Conservation (phyloP, 306 rosid genomes). For the Oxytropis ochrocephala region DNA sequence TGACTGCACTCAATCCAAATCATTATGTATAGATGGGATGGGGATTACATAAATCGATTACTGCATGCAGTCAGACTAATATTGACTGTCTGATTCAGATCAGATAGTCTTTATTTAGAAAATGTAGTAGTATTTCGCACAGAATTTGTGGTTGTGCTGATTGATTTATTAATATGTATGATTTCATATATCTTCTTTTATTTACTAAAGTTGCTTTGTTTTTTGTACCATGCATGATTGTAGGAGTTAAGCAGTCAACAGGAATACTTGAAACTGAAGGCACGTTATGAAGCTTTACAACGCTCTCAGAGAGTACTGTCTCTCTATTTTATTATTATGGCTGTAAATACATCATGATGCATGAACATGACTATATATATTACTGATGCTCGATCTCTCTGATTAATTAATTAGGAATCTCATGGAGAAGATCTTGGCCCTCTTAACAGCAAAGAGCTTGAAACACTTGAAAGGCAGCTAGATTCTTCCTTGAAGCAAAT, state of each 20-base stretch:
- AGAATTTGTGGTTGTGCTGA: no score
- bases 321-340: neutral
- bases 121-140: no score
- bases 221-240: neutral
- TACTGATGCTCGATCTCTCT: neutral
- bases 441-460: slow-evolving; percentile 81
- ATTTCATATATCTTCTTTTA: no score
- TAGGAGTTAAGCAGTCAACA: slow-evolving; percentile 95
- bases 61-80: no score
- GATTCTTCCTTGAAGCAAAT: slow-evolving; percentile 84
- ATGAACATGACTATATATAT: neutral
- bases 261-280: slow-evolving; percentile 91
- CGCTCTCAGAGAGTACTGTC: slow-evolving; percentile 68
- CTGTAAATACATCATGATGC: neutral
- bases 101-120: no score
- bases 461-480: slow-evolving; percentile 87
- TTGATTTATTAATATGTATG: no score
- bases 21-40: no score
- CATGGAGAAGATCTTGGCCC: slow-evolving; percentile 90
- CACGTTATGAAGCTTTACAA: slow-evolving; percentile 73
- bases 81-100: no score
- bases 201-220: no score
- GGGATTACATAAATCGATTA: no score
- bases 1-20: no score
- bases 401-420: slow-evolving; percentile 41